Base-by-base conservation (phyloP, 352 stramenopile genomes). In the Elongisporangium anandrum region DNA sequence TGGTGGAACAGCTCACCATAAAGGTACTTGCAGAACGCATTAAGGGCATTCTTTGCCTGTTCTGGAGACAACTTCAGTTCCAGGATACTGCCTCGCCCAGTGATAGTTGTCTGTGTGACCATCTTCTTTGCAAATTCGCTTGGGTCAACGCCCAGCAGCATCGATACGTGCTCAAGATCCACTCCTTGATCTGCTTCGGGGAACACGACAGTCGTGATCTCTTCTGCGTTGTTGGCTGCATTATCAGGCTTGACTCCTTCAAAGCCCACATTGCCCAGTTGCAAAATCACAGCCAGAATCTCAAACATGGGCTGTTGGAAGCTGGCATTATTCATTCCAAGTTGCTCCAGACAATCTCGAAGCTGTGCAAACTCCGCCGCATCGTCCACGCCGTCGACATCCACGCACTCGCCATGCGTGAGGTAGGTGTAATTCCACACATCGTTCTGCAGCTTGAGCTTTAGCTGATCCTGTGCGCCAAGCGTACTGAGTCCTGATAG, bases 21-120 rank as follows among this genome's bases (percentile, higher is more conserved):
- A 0, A 94, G 59, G 51, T 89, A 88, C 60, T 94, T 94, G 65
- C 83, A 93, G 55, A 94, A 92, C 10, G 85, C 85, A 26, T 94
- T 79, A 73, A 91, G 86, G 1, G 85, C 81, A 41, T 88, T 88
- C 50, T 92, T 89, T 2, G 85, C 82, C 54, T 94, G 85, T 2
- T 87, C 78, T 1, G 79, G 66, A n/a, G 69, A 74, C 15, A 93
- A 60, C 29, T 91, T 79, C 51, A 91, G 85, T 64, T 91, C 81
- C 10, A 93, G 56, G 41, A 93, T 83, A 26, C 77, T 90, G 8
- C 84, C 81, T 12, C 84, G 77, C 1, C 81, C 84, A 0, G 84
- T 93, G 17, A 95, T 62, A 4, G 83, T 95, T 10, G 84, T 92
- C 70, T 93, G 84, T 1, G 81, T 93, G 15, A 90, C 76, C 77